phyloP scores from a whole-genome alignment of 805 yeast species.

The Wickerhamomyces mucosus region DNA sequence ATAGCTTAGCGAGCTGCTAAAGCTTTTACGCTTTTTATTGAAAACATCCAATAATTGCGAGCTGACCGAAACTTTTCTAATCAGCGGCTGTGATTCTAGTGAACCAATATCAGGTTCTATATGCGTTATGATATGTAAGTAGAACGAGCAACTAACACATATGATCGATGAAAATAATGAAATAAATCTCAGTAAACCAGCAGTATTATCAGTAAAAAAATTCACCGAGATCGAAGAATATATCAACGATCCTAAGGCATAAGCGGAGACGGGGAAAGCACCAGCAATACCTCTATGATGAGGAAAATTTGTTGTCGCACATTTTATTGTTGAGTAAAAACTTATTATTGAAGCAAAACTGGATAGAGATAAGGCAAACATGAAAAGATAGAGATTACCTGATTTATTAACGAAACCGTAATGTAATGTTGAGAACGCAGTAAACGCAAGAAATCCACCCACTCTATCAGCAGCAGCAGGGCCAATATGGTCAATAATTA shows the following conservation, averaged over 20 bases:
- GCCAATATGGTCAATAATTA: conserved; percentile 53
- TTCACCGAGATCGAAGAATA: conserved; percentile 49
- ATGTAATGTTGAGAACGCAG: conserved; percentile 45
- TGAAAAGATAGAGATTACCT: conserved; percentile 31
- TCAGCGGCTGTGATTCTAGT: no score
- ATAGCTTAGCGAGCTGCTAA: neutral
- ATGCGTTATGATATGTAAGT: no score
- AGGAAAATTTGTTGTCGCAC: conserved; percentile 52
- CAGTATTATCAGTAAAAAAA: conserved; percentile 43
- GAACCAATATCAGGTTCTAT: no score
- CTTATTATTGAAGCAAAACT: conserved; percentile 61
- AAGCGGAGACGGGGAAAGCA: conserved; percentile 24
- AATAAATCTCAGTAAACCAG: conserved; percentile 43
- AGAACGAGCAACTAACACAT: no score
- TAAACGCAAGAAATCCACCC: conserved; percentile 46
- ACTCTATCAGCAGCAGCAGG: conserved; percentile 41
- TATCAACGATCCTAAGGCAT: conserved; percentile 62
- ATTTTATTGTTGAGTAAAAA: conserved; percentile 45
- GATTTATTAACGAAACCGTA: conserved; percentile 32
- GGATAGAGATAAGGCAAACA: conserved; percentile 40
- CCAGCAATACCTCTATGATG: conserved; percentile 40
- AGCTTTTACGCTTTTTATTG: neutral
- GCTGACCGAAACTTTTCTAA: no score
- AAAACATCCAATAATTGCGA: neutral
- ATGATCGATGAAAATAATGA: no score